Percentiles rank a stretch among this genome's conserved stretches.
Evolutionary conservation across 495 filamentous ascomycete species (phyloP).

Genomic region (Trichoderma asperelloides): DNA sequence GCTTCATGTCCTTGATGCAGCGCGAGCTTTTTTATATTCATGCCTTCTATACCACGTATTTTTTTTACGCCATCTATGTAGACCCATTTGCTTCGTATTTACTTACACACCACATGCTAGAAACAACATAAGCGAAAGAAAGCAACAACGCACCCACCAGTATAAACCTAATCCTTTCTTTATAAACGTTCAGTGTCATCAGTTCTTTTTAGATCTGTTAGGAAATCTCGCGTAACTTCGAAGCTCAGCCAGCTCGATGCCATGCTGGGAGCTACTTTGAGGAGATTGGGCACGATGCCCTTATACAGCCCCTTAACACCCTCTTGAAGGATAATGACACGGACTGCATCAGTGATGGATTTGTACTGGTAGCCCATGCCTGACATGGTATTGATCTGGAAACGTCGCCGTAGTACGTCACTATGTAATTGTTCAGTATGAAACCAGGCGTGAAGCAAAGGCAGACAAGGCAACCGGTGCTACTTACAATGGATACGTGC

Average conservation of each 20-base stretch:
- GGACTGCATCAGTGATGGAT: constrained; percentile 73
- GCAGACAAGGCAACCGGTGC: neutral
- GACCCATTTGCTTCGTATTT: constrained; percentile 3
- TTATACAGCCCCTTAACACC: constrained; percentile 69
- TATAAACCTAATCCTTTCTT: neutral
- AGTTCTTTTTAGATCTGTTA: constrained; percentile 45
- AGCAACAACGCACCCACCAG: neutral
- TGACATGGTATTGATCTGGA: constrained; percentile 98
- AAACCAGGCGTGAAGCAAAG: constrained; percentile 9
- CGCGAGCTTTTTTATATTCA: neutral
- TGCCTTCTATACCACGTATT: neutral
- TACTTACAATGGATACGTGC: constrained; percentile 96
- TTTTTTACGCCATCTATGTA: neutral
- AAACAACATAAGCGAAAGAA: neutral
- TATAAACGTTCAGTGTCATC: neutral
- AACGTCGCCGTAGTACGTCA: constrained; percentile 88
- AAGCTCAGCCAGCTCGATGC: constrained; percentile 97
- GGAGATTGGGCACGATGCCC: constrained; percentile 83
- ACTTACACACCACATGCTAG: neutral
- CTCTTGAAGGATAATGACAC: constrained; percentile 72
- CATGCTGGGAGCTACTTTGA: constrained; percentile 98
- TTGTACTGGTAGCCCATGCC: constrained; percentile 98
- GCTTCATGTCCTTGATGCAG: neutral
- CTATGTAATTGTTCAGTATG: constrained; percentile 32
- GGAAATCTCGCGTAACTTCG: constrained; percentile 81